Conservation (phyloP, 768 basidiomycete species). For the Heimioporus sp. region DNA sequence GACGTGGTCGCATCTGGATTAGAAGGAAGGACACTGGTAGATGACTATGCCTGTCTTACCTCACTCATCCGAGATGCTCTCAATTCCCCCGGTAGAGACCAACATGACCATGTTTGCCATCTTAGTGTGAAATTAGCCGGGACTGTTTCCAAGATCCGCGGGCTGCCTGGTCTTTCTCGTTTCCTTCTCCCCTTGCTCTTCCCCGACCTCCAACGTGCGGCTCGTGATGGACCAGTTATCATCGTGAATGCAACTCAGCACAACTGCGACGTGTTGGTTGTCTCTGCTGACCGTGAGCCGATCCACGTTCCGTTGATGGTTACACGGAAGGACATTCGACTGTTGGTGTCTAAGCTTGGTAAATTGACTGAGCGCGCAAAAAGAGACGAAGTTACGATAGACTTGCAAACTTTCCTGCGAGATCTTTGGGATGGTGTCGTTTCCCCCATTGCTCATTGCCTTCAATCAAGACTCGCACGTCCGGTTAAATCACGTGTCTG, state of each 20-base stretch:
- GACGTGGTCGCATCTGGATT: background rate
- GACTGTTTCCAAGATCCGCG: background rate
- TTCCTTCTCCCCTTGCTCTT: background rate
- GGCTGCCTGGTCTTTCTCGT: background rate
- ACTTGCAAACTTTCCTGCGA: background rate
- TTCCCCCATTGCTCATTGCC: background rate
- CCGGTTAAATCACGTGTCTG: conserved; percentile 6
- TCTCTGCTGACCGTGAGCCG: background rate
- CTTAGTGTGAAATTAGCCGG: background rate
- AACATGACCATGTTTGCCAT: background rate
- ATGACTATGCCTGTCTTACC: background rate
- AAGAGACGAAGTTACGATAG: too few relatives aligned
- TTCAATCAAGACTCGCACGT: background rate
- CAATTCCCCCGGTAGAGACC: background rate
- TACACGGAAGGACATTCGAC: background rate
- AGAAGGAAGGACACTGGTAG: background rate
- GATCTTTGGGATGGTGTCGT: too few relatives aligned
- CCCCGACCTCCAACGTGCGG: too few relatives aligned
- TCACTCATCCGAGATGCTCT: background rate
- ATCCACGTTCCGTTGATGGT: background rate
- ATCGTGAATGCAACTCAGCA: conserved; percentile 29
- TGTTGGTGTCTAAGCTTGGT: background rate
- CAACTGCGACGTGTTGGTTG: background rate
- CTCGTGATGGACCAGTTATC: conserved; percentile 16
- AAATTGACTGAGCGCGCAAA: background rate